Evolutionary conservation across 2,329 filamentous ascomycete species (phyloP).

Genomic region (Xylariaceae sp.): DNA sequence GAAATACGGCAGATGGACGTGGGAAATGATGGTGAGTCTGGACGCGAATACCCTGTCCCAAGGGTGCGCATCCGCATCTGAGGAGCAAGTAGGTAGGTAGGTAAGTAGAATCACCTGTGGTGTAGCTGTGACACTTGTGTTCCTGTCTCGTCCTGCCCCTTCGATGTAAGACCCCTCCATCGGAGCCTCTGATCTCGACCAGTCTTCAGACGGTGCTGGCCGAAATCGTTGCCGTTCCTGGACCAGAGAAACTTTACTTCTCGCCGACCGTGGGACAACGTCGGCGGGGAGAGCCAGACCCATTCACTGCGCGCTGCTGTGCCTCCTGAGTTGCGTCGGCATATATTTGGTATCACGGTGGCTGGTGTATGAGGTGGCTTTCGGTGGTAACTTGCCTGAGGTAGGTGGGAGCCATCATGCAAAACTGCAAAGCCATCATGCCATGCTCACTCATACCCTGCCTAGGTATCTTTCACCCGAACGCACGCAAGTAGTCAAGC

Average conservation of each 20-base stretch:
- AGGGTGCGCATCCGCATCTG: slow-evolving; percentile 12
- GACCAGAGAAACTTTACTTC: neutral
- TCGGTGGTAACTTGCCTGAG: too few species aligned
- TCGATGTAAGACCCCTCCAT: neutral
- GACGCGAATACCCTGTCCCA: slow-evolving; percentile 11
- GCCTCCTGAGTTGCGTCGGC: neutral
- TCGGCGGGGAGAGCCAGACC: neutral
- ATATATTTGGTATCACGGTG: too few species aligned
- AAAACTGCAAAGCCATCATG: too few species aligned
- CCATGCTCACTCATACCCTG: too few species aligned
- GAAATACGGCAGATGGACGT: neutral
- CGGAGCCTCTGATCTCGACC: neutral
- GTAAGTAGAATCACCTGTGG: slow-evolving; percentile 1
- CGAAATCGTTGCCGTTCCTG: neutral
- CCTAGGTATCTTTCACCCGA: too few species aligned
- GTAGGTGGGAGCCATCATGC: too few species aligned
- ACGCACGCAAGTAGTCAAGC: too few species aligned
- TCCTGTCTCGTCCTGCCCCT: neutral
- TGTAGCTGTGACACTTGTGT: slow-evolving; percentile 16
- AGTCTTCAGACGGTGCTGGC: neutral
- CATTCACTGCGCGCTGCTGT: neutral
- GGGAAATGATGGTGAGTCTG: slow-evolving; percentile 12
- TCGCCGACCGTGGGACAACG: neutral
- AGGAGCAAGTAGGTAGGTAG: too few species aligned
- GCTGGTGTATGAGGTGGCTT: too few species aligned